Conservation (phyloP, 1,284 basidiomycete species). For the Meira nashicola region DNA sequence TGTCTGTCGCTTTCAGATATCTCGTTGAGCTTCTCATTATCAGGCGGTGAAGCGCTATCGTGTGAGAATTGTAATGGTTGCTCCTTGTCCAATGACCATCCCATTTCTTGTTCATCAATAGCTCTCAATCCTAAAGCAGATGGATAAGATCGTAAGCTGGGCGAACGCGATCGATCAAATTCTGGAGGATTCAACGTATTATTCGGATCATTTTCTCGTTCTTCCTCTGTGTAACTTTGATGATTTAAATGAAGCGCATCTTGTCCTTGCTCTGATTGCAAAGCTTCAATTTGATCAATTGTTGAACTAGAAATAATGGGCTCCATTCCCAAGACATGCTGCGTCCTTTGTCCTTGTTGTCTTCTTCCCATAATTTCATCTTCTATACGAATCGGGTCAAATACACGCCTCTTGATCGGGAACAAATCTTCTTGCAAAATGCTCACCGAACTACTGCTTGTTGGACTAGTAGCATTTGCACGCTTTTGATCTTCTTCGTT, state of each 20-base stretch:
- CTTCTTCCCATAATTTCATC: background rate
- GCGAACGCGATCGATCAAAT: background rate
- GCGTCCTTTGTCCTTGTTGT: no score
- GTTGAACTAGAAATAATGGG: no score
- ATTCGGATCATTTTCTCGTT: background rate
- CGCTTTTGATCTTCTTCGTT: background rate
- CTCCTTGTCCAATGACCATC: conserved; percentile 7
- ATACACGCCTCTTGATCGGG: conserved; percentile 3
- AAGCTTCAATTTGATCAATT: no score
- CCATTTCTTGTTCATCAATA: conserved; percentile 2
- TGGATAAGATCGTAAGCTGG: conserved; percentile 2
- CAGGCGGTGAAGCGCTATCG: background rate
- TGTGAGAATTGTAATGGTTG: background rate
- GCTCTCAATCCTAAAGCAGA: background rate
- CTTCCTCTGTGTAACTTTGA: background rate
- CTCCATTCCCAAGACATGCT: no score
- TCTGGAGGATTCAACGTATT: background rate
- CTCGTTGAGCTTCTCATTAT: background rate
- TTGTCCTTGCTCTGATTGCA: no score
- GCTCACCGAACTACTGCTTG: conserved; percentile 8
- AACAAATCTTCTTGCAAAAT: conserved; percentile 13
- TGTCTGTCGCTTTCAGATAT: background rate
- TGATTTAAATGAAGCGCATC: background rate
- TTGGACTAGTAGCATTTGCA: background rate
- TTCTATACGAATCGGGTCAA: background rate